Conservation (phyloP, 805 yeast genomes). For the Vanderwaltozyma polyspora region DNA sequence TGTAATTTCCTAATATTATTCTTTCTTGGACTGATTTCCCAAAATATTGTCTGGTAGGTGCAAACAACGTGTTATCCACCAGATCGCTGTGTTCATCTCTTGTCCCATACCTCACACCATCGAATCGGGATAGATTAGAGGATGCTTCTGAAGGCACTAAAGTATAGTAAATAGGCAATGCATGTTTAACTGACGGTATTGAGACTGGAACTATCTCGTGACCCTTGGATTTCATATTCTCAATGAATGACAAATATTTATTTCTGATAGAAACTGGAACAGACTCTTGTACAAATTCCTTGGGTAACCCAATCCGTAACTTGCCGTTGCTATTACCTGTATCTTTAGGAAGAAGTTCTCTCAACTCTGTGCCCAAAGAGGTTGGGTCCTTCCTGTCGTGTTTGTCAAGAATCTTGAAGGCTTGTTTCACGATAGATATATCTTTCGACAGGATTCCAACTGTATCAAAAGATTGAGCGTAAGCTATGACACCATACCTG, state of each 20-base stretch:
- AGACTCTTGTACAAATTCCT: constrained; percentile 51
- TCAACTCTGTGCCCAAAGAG: constrained; percentile 30
- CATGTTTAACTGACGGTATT: constrained; percentile 52
- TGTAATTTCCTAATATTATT: constrained; percentile 76
- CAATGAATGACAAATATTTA: constrained; percentile 38
- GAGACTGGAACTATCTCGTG: constrained; percentile 51
- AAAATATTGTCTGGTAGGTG: constrained; percentile 51
- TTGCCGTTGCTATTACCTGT: background rate
- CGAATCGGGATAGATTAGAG: constrained; percentile 80
- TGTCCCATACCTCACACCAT: constrained; percentile 78
- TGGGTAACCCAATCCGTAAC: constrained; percentile 59
- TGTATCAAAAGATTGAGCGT: constrained; percentile 90
- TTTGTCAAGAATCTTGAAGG: constrained; percentile 45
- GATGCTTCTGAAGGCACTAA: constrained; percentile 90
- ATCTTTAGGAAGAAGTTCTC: constrained; percentile 18
- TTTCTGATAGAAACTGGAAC: constrained; percentile 36
- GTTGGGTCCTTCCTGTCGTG: constrained; percentile 78
- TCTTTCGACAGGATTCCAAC: constrained; percentile 69
- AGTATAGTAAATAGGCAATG: constrained; percentile 77
- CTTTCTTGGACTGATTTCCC: constrained; percentile 80
- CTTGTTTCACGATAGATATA: constrained; percentile 33
- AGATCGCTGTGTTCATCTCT: constrained; percentile 30
- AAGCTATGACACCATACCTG: constrained; percentile 83
- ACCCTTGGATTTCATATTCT: constrained; percentile 35
- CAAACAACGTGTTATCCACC: constrained; percentile 33